Conservation (phyloP, 2,329 filamentous ascomycete species). For the Mycogone perniciosa region DNA sequence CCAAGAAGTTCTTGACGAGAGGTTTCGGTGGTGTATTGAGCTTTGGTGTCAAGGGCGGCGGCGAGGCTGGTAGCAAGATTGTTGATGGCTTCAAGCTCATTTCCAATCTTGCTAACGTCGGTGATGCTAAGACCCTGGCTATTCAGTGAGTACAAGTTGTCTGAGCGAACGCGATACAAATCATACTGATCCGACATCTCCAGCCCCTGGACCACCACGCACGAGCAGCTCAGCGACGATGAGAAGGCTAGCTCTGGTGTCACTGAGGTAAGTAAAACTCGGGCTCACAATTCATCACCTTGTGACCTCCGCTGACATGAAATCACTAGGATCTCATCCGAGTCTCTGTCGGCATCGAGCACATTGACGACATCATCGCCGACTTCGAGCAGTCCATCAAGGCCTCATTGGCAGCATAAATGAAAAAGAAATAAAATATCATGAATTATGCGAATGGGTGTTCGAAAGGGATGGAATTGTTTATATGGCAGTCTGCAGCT, state of each 20-base stretch:
- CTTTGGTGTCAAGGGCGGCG: constrained; percentile 88
- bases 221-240: constrained; percentile 80
- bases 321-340: constrained; percentile 70
- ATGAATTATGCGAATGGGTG: background rate
- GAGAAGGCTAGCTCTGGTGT: constrained; percentile 78
- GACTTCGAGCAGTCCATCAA: constrained; percentile 91
- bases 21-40: constrained; percentile 88
- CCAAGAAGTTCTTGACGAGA: constrained; percentile 78
- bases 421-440: background rate
- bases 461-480: too few relatives aligned
- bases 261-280: constrained; percentile 51
- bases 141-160: constrained; percentile 55
- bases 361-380: constrained; percentile 94
- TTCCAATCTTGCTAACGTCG: constrained; percentile 93
- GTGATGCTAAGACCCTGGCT: constrained; percentile 88
- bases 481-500: too few relatives aligned
- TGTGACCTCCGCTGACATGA: background rate
- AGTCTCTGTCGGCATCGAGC: constrained; percentile 91
- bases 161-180: background rate
- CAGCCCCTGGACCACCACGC: constrained; percentile 83
- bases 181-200: background rate
- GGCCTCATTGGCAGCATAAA: constrained; percentile 35
- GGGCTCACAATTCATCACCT: background rate
- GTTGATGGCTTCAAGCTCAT: constrained; percentile 94
- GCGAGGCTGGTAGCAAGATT: constrained; percentile 73